Evolutionary conservation across 2,329 filamentous ascomycete species (phyloP).

Genomic region (Fusarium mangiferae): DNA sequence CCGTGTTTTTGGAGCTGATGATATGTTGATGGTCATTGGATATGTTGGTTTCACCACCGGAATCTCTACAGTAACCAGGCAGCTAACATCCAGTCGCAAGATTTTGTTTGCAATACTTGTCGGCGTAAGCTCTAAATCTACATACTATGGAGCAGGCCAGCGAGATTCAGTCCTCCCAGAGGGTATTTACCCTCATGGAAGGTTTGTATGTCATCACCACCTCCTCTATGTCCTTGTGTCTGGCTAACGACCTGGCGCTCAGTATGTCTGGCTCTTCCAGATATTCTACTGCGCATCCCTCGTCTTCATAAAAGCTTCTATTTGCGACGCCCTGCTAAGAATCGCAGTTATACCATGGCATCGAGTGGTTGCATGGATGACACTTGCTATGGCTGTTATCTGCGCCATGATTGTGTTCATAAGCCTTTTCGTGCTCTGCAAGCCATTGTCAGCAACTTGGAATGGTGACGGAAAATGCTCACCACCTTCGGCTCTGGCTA

Average conservation of each 20-base stretch:
- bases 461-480: neutral
- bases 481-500: neutral
- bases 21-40: neutral
- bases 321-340: neutral
- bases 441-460: conserved; percentile 13
- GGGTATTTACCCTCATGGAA: neutral
- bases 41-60: neutral
- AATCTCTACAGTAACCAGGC: accelerated
- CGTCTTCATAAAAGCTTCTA: neutral
- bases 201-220: accelerated
- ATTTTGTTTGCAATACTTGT: neutral
- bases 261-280: conserved; percentile 1
- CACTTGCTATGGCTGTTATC: neutral
- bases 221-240: neutral
- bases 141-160: neutral
- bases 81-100: neutral
- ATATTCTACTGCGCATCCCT: neutral
- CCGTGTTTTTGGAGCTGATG: neutral
- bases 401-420: neutral
- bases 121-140: neutral
- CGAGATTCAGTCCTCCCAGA: neutral
- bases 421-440: conserved; percentile 4
- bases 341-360: neutral
- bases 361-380: neutral
- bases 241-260: accelerated